phyloP scores from a whole-genome alignment of 2,329 filamentous ascomycete genomes.

The Dothideomycetes sp. region DNA sequence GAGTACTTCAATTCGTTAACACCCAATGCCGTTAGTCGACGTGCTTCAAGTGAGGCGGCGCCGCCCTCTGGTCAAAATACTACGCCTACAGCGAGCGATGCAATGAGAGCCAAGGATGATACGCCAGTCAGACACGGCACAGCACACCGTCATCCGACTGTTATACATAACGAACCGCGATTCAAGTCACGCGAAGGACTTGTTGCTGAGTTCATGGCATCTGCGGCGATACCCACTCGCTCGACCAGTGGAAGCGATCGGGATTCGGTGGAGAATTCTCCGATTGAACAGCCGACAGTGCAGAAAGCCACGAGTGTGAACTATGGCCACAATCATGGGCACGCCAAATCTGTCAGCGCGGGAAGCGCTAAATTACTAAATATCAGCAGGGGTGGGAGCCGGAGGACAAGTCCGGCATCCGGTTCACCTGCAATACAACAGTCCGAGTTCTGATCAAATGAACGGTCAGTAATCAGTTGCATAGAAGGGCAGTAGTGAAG shows the following conservation, averaged over 20 bases:
- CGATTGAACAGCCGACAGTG: conserved; percentile 19
- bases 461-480: too few species aligned
- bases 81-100: conserved; percentile 8
- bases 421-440: not conserved
- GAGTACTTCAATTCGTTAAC: conserved; percentile 54
- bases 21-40: conserved; percentile 13
- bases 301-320: conserved; percentile 63
- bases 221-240: conserved; percentile 1
- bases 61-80: not conserved
- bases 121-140: conserved; percentile 28
- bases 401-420: not conserved
- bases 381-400: conserved; percentile 25
- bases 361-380: conserved; percentile 68
- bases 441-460: not conserved
- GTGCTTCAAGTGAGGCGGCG: conserved; percentile 1
- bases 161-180: conserved; percentile 50
- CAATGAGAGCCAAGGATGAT: not conserved
- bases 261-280: conserved; percentile 12
- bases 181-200: conserved; percentile 53
- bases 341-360: conserved; percentile 62
- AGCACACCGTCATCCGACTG: conserved; percentile 46
- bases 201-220: conserved; percentile 35
- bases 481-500: too few species aligned
- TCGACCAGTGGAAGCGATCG: conserved; percentile 2
- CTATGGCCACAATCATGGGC: conserved; percentile 43